Base-by-base conservation (phyloP, 768 basidiomycete genomes). In the Boletus rubroflammeus region DNA sequence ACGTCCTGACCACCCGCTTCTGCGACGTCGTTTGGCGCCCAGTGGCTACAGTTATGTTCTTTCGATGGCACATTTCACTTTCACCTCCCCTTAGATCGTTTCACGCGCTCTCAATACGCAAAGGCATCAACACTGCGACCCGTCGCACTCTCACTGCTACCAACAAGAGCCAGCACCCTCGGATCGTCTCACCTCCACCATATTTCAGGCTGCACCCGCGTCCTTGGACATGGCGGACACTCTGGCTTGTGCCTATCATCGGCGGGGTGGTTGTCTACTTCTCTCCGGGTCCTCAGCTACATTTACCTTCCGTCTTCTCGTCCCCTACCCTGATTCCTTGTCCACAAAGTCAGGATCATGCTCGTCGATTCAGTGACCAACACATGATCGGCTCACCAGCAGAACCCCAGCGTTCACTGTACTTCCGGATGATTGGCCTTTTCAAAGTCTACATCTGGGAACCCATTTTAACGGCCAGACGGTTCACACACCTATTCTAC, bases 401-500 rank as follows among this genome's bases (percentile, higher is more conserved):
- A 19, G 91, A 92, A 71, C 71, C 75, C 10, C 75, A 81, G 51
- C 71, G 71, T 34, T 74, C 81, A 9, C 66, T 88, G 31, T 53
- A 72, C 15, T 64, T 73, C 3, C 73, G 78, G 41, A 70, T 88
- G 46, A 43, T 69, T 9, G 57, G 65, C 13, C 63, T 89, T 46
- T 62, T 94, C 17, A 77, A 76, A 40, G 73, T 78, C 50, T 77
- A 75, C 48, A 72, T 98, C 62, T 81, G 88, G 81, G 94, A 98
- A 66, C 96, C 93, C 14, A 67, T 98, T 47, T 77, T 88, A 44
- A 98, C 93, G 1, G 81, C 86, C 25, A 75, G 79, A 50, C 82
- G 97, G 39, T 98, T 98, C 73, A 70, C 93, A 25, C 82, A 89
- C 62, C 82, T 99, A 21, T 85, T 87, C 58, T 69, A 80, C 56